phyloP scores from a whole-genome alignment of 495 filamentous ascomycete genomes.

The Podospora pseudopauciseta region DNA sequence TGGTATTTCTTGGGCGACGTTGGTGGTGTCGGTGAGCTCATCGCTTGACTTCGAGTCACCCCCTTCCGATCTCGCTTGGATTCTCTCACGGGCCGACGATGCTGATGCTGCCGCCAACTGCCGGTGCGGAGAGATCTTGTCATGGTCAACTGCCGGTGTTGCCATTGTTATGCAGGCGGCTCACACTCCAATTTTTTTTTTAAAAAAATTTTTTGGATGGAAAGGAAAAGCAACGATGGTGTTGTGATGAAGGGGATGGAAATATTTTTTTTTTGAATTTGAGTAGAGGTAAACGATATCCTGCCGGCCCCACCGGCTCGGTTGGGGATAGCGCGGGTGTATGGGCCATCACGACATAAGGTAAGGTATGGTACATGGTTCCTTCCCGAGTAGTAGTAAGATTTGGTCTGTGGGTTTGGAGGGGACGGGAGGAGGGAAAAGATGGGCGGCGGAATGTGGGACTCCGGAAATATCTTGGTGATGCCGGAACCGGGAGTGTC shows the following conservation, averaged over 20 bases:
- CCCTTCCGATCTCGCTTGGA: slow-evolving; percentile 20
- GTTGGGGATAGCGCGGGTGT: slow-evolving; percentile 10
- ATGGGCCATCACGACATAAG: not conserved
- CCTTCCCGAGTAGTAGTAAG: not conserved
- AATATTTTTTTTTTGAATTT: not conserved
- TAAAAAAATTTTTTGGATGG: not conserved
- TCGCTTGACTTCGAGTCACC: slow-evolving; percentile 19
- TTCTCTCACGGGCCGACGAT: not conserved
- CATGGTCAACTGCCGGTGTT: not conserved
- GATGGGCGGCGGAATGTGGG: not conserved
- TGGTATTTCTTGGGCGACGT: not conserved
- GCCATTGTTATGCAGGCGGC: not conserved
- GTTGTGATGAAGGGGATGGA: not conserved
- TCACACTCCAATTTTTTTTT: not conserved
- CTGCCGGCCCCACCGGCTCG: slow-evolving; percentile 16
- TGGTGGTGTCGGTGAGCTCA: not conserved
- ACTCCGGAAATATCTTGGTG: not conserved
- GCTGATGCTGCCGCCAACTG: slow-evolving; percentile 1
- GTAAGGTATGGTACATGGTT: too few relatives aligned
- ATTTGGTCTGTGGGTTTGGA: too few relatives aligned
- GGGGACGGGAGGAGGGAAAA: too few relatives aligned
- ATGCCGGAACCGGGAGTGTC: not conserved
- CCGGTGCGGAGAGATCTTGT: not conserved
- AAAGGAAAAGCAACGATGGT: not conserved
- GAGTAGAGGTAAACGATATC: slow-evolving; percentile 16